Evolutionary conservation across 257 asterid genomes (phyloP), one percentile per base, ranked within the genome.

Genomic region (Gentiana macrophylla): DNA sequence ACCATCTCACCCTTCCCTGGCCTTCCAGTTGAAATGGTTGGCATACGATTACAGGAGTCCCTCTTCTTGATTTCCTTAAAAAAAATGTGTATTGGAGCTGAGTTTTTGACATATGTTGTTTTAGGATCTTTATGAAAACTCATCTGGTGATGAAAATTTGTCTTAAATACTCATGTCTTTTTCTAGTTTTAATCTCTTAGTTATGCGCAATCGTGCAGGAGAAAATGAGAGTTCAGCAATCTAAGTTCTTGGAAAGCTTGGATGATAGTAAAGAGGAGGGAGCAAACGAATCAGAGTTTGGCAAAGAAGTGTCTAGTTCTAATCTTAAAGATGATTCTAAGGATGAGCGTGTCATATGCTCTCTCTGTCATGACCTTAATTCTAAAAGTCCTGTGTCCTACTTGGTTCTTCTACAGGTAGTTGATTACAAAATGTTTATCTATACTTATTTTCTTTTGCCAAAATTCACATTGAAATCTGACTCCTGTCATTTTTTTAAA

Each of bases 391-490:
- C 95, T n/a, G 71, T 92, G 64, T 88, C 95, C 35, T 92, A 76
- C 77, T 80, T 92, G 70, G 80, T 83, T 76, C 94, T 85, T 72
- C 97, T 92, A 57, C 97, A 92, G 95, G 99, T 86, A 70, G 61
- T 70, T 61, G 55, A 59, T 59, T 4, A 61, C 56, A 63, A 52
- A 38, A 37, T 61, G 35, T 57, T 24, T 59, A 32, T 11, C 60
- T 63, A 3, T 49, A 53, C 70, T 66, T 37, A 46, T 50, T 62
- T 47, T 12, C 38, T 50, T 57, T 2, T 52, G 6, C 50, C 33
- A 38, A 56, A 7, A 56, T 45, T 9, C 33, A 60, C 41, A 60
- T 38, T 32, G 60, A 60, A 35, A 53, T 44, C 57, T 58, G 37
- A 46, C 62, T 63, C 65, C 61, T 37, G 32, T 38, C 10, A 41